phyloP scores from a whole-genome alignment of 768 basidiomycete species.

The Tephrocybe sp. region DNA sequence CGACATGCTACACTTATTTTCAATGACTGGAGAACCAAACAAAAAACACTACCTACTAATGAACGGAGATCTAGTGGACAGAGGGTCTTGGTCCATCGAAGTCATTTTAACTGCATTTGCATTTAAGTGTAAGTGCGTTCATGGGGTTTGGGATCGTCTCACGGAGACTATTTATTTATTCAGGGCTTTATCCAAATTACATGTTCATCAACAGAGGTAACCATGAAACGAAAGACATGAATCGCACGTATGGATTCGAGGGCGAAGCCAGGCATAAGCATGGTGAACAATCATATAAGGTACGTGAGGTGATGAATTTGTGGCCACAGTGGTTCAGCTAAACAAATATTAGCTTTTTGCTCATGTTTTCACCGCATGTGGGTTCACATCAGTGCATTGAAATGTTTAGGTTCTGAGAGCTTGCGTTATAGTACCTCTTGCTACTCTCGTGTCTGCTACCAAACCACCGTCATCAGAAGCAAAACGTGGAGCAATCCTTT shows the following conservation, averaged over 20 bases:
- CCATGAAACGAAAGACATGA: slow-evolving; percentile 98
- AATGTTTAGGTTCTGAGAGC: neutral
- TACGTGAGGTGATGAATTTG: slow-evolving; percentile 19
- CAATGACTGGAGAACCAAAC: slow-evolving; percentile 81
- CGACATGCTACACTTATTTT: slow-evolving; percentile 85
- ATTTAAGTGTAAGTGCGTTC: slow-evolving; percentile 73
- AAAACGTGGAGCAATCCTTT: slow-evolving; percentile 61
- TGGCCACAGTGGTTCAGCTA: slow-evolving; percentile 2
- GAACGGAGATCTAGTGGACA: slow-evolving; percentile 96
- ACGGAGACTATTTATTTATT: slow-evolving; percentile 32
- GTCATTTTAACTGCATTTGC: slow-evolving; percentile 92
- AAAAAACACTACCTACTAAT: slow-evolving; percentile 85
- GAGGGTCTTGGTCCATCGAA: slow-evolving; percentile 94
- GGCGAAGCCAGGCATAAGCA: slow-evolving; percentile 97
- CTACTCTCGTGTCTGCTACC: slow-evolving; percentile 80
- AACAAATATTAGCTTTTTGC: slow-evolving; percentile 68
- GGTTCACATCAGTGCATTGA: slow-evolving; percentile 25
- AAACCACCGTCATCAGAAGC: slow-evolving; percentile 45
- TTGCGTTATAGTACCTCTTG: slow-evolving; percentile 71
- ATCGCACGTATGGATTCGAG: slow-evolving; percentile 89
- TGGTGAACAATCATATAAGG: slow-evolving; percentile 93
- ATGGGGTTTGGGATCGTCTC: neutral
- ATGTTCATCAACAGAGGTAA: slow-evolving; percentile 97
- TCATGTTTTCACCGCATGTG: slow-evolving; percentile 87
- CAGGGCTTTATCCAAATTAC: slow-evolving; percentile 87